A percentile compares a stretch with the other conserved stretches of the same genome.
Evolutionary conservation across 345 rosid genomes (phyloP).

Genomic region (Populus deltoides): DNA sequence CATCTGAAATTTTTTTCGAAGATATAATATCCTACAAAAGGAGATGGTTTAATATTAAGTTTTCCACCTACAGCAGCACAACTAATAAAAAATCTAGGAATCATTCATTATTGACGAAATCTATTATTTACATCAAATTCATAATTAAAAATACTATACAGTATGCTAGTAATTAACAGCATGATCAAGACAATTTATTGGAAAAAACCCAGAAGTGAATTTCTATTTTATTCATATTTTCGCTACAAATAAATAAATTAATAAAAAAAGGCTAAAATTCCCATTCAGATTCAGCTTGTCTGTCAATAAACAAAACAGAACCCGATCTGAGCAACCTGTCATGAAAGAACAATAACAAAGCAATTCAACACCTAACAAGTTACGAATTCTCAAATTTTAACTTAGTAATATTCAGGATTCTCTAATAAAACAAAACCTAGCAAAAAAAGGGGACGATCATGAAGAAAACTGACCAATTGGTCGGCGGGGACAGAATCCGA

Average conservation of each 20-base stretch:
- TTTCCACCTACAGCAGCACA: neutral
- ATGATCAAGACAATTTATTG: neutral
- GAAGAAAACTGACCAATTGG: conserved; percentile 39
- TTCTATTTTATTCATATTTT: neutral
- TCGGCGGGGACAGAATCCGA: conserved; percentile 43
- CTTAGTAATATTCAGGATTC: neutral
- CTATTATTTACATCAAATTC: neutral
- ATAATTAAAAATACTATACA: neutral
- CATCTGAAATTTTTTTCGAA: conserved; percentile 29
- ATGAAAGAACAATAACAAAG: neutral
- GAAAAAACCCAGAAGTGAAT: neutral
- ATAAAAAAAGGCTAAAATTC: neutral
- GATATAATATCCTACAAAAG: conserved; percentile 41
- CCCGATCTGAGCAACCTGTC: neutral
- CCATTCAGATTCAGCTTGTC: neutral
- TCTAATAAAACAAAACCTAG: neutral
- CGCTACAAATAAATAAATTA: neutral
- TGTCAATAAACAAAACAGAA: neutral
- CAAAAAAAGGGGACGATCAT: neutral
- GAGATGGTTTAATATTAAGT: neutral
- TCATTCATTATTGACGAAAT: neutral
- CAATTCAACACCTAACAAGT: neutral
- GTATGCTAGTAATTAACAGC: neutral
- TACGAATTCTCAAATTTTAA: neutral
- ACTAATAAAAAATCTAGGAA: neutral